Base-by-base conservation (phyloP, 2,329 filamentous ascomycete species). In the Colletotrichum graminicola region DNA sequence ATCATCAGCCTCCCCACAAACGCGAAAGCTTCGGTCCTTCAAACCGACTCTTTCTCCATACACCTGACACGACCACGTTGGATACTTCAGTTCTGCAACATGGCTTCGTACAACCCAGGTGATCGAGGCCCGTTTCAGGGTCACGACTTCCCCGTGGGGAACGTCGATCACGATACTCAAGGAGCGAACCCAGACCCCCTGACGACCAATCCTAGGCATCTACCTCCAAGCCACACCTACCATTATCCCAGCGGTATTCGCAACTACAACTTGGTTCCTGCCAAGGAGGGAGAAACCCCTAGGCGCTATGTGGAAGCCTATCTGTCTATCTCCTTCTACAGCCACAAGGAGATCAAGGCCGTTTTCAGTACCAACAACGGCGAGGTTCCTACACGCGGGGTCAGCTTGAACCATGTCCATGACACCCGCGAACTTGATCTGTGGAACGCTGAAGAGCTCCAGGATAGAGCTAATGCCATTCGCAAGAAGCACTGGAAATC, bases 401-500 rank as follows among this genome's bases (percentile, higher is more conserved):
- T 82, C 71, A 61, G 68, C 32, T 23, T 56, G 52, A 56, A 8
- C 18, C 78, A 77, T 51, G 76, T 79, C 32, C 71, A 78, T 41
- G 77, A 74, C 1, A 57, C 72, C 26, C 80, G 79, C 60, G 76
- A 75, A 0, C 60, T 79, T 36, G 76, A 80, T 39, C 78, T 84
- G 10, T 86, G 84, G 84, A 76, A 75, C 32, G 79, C 76, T 12
- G 76, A 80, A 14, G 77, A 84, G 72, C 80, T 85, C 21, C 82
- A 84, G 67, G 71, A 74, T 4, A 76, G 76, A 3, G 82, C 80
- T 67, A 84, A 84, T 70, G 81, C 80, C 5, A 74, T 83, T 34
- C 82, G 83, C 51, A 76, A 78, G 59, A 69, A 77, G 49, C 76
- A 80, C 59, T 83, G 80, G 80, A 62, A 77, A 0, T 63, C 75